phyloP scores from a whole-genome alignment of 108 stramenopile genomes.

The Conticribra weissflogii region DNA sequence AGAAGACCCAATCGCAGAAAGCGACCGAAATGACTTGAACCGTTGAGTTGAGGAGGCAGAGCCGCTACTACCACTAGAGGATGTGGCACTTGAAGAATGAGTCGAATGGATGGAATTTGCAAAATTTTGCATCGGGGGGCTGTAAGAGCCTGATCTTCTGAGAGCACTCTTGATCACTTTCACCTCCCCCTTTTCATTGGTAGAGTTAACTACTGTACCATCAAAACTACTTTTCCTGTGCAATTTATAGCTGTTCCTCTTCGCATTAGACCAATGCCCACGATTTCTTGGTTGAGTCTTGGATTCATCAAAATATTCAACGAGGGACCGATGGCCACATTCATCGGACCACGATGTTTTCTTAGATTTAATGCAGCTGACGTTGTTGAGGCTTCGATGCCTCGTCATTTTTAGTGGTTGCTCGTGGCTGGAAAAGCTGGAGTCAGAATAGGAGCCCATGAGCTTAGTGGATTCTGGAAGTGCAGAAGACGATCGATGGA shows the following conservation, averaged over 20 bases:
- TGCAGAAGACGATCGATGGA: neutral
- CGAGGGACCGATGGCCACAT: slow-evolving; percentile 59
- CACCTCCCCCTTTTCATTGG: slow-evolving; percentile 23
- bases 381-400: neutral
- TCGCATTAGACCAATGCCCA: slow-evolving; percentile 25
- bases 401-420: neutral
- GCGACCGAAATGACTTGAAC: slow-evolving; percentile 39
- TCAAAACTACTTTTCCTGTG: slow-evolving; percentile 36
- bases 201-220: slow-evolving; percentile 1
- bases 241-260: slow-evolving; percentile 23
- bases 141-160: slow-evolving; percentile 40
- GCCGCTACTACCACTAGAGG: slow-evolving; percentile 6
- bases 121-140: slow-evolving; percentile 33
- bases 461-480: slow-evolving; percentile 10
- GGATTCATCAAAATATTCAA: slow-evolving; percentile 73
- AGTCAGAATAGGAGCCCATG: slow-evolving; percentile 30
- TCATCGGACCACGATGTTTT: slow-evolving; percentile 84
- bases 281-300: slow-evolving; percentile 20
- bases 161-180: slow-evolving; percentile 44
- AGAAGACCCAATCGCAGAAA: slow-evolving; percentile 46
- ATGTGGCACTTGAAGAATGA: slow-evolving; percentile 1
- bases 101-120: neutral
- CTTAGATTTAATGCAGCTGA: slow-evolving; percentile 23
- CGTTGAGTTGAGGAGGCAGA: slow-evolving; percentile 14
- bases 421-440: slow-evolving; percentile 12